Conservation (phyloP, 192 early-diverging fungal genomes). For the Backusella morwellensis region DNA sequence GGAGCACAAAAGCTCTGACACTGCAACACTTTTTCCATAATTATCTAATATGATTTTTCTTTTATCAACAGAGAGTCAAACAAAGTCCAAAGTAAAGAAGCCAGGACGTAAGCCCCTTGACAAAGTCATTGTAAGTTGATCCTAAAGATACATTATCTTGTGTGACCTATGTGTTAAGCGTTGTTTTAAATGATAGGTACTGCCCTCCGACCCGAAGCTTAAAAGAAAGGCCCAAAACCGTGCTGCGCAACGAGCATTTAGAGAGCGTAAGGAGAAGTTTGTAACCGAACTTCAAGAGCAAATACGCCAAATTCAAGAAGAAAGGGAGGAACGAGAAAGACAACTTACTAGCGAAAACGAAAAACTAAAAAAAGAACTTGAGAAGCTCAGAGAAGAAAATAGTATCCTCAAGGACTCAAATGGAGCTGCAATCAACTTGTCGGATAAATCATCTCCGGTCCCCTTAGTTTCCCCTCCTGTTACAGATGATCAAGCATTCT, state of each 20-base stretch:
- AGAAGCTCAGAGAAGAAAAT: conserved; percentile 48
- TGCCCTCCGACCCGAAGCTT: conserved; percentile 19
- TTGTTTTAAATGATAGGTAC: neutral
- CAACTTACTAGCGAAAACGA: conserved; percentile 39
- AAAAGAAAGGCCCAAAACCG: conserved; percentile 41
- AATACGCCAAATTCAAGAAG: conserved; percentile 64
- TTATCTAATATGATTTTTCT: neutral
- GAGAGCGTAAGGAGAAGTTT: conserved; percentile 83
- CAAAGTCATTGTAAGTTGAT: conserved; percentile 7
- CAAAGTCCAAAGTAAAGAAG: neutral
- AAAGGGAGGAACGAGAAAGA: conserved; percentile 59
- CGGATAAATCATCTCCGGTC: neutral
- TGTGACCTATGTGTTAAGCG: neutral
- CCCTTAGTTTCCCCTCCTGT: neutral
- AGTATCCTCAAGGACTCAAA: conserved; percentile 39
- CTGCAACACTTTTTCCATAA: neutral
- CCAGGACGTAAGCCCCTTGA: conserved; percentile 10
- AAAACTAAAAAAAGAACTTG: conserved; percentile 49
- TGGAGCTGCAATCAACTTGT: neutral
- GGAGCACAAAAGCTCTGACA: neutral
- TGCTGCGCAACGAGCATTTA: conserved; percentile 64
- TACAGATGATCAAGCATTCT: conserved; percentile 4
- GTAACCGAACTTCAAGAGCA: conserved; percentile 78
- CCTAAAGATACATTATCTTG: neutral
- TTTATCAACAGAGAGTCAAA: neutral